Base-by-base conservation (phyloP, 2,329 filamentous ascomycete species). In the Alternaria postmessia region DNA sequence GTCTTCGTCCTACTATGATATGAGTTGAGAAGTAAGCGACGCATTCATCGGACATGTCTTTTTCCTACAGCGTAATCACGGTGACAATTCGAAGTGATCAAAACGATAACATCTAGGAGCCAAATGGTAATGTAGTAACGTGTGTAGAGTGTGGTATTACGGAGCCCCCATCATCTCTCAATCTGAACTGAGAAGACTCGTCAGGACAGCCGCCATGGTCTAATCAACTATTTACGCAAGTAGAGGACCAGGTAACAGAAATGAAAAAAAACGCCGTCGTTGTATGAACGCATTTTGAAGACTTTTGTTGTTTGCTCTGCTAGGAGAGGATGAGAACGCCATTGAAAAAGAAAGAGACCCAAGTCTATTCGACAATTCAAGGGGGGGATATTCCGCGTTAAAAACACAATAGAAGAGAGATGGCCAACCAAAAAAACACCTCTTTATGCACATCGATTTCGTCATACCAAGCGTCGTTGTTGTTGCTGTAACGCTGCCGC, bases 401-500 rank as follows among this genome's bases (percentile, higher is more conserved):
- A 56, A 49, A 42, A 57, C 60, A 63, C 28, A 36, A 36, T 7
- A 36, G 11, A 53, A 61, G 39, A 66, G 55, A 59, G 48, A 53
- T 59, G 49, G 56, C 58, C 66, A 63, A 57, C 63, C 68, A 57
- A 61, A 36, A 39, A 68, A 69, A 73, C 72, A 73, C 71, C 72
- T 64, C 67, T 75, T 61, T 68, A 75, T 76, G 74, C 71, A 73
- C 68, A 75, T 74, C 70, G 67, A 64, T 54, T 38, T 73, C 70
- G 67, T 75, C 14, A 66, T 72, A 71, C 68, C 73, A 67, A 62
- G 62, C 68, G 58, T 54, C 68, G 58, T 54, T 60, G 39, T 30
- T 48, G 20, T 0, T 48, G 28, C 30, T n/a, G 30, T 49, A 54
- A 58, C 60, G 36, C 44, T 48, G 53, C 32, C 32, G 48, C 42